Evolutionary conservation across 495 filamentous ascomycete genomes (phyloP), one percentile per base, ranked within the genome.

Genomic region (Penicillium canariense): DNA sequence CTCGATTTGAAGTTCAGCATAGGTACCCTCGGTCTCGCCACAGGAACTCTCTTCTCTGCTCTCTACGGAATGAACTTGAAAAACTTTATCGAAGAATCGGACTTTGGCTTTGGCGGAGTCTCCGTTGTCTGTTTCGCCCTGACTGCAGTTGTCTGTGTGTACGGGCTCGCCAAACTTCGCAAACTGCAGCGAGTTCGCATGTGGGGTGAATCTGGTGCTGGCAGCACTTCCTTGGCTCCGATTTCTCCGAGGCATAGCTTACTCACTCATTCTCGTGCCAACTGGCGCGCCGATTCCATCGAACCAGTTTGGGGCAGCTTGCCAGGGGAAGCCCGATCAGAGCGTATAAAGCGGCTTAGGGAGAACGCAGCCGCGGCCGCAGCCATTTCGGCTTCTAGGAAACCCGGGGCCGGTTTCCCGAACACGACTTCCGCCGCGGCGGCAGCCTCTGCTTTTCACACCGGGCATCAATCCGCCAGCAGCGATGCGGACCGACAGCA

Each of bases 51-150:
- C 64, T 82, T 96, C 65, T 94, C 94, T 25, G 91, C 90, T n/a
- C 84, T 97, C 11, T 97, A 97, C 77, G 94, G 94, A 60, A 97
- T 97, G 92, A 98, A 98, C 73, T 77, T 98, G 57, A 95, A 96
- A 66, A 97, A 97, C 71, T 98, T 97, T 70, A 87, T 97, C 58
- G 94, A 98, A 75, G 94, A 97, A 70, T 90, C 89, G n/a, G 84
- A 90, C 68, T 77, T 91, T 63, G 94, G 92, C 9, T 97, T 98
- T 68, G 76, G 78, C 25, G 84, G 80, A 38, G 85, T 97, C 56
- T 88, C 85, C 3, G 76, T 70, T 12, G 77, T 80, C 58, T 92
- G 87, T 51, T 79, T 88, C 52, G 71, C 87, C 46, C 85, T 94
- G 70, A 87, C 87, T 12, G 81, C 82, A 32, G 54, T 90, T 8